phyloP scores from a whole-genome alignment of 2,329 filamentous ascomycete genomes.

The Penicillium corylophilum region DNA sequence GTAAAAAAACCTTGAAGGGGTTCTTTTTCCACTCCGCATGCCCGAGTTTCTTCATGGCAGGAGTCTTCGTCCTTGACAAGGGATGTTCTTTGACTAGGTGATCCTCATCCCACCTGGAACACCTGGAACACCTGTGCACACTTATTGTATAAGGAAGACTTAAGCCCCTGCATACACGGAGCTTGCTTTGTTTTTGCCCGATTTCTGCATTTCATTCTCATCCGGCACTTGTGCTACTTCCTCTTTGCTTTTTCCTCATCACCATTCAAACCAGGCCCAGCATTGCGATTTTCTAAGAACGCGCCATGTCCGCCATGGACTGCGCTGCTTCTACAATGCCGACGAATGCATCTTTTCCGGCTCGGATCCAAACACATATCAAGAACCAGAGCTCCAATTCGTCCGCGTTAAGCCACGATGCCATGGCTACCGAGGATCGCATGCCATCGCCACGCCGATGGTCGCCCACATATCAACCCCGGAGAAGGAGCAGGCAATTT shows the following conservation, averaged over 20 bases:
- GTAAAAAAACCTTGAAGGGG: constrained; percentile 27
- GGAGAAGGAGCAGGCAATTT: constrained; percentile 33
- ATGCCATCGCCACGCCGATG: constrained; percentile 26
- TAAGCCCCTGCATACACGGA: constrained; percentile 22
- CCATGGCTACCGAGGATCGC: constrained; percentile 13
- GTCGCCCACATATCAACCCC: constrained; percentile 28
- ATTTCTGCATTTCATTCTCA: constrained; percentile 19
- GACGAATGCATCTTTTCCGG: constrained; percentile 21
- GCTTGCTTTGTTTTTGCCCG: constrained; percentile 17
- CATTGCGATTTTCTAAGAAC: constrained; percentile 12
- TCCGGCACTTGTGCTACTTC: constrained; percentile 22
- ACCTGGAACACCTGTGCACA: constrained; percentile 16
- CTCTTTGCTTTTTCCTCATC: constrained; percentile 20
- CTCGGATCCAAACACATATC: constrained; percentile 23
- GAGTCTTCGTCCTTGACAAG: constrained; percentile 27
- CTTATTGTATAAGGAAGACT: constrained; percentile 33
- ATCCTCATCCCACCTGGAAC: constrained; percentile 19
- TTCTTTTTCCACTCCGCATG: constrained; percentile 12
- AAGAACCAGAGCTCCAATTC: constrained; percentile 21
- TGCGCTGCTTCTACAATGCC: constrained; percentile 25
- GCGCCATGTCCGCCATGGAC: constrained; percentile 34
- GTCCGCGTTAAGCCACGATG: constrained; percentile 20
- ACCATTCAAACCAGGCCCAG: constrained; percentile 9
- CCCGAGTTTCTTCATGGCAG: constrained; percentile 19
- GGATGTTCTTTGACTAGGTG: constrained; percentile 26